phyloP scores from a whole-genome alignment of 768 basidiomycete genomes.

The Suillus variegatus region DNA sequence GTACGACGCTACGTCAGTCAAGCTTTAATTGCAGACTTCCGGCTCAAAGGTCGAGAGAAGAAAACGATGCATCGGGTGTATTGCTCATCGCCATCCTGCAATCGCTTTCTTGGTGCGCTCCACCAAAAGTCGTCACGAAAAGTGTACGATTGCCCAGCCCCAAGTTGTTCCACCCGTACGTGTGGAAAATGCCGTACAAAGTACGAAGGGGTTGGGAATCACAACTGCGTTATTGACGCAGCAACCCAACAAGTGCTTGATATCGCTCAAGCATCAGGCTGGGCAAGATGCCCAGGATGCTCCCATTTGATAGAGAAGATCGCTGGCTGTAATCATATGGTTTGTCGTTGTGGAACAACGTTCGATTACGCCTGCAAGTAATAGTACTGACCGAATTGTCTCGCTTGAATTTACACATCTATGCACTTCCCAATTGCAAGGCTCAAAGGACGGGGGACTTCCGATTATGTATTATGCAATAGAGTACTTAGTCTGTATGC shows the following conservation, averaged over 20 bases:
- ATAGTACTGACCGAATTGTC: background rate
- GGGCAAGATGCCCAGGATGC: conserved; percentile 6
- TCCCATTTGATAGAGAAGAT: conserved; percentile 6
- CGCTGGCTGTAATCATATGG: conserved; percentile 6
- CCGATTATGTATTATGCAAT: background rate
- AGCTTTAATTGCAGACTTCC: conserved; percentile 13
- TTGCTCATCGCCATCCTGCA: conserved; percentile 25
- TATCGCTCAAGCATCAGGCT: conserved; percentile 5
- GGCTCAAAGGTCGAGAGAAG: conserved; percentile 23
- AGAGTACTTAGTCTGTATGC: background rate
- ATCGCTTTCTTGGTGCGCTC: conserved; percentile 28
- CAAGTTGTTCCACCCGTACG: conserved; percentile 11
- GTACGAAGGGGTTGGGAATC: conserved; percentile 6
- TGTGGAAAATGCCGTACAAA: conserved; percentile 11
- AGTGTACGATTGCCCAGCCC: conserved; percentile 8
- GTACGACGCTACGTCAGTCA: conserved; percentile 19
- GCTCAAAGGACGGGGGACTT: background rate
- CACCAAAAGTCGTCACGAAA: conserved; percentile 22
- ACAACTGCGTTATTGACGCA: conserved; percentile 5
- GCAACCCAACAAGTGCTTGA: conserved; percentile 5
- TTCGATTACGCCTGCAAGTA: conserved; percentile 6
- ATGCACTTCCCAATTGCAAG: background rate
- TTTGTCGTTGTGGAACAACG: conserved; percentile 8
- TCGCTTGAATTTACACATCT: background rate
- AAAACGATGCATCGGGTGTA: conserved; percentile 27